phyloP scores from a whole-genome alignment of 805 yeast genomes.

The Saccharomycopsis olivae region DNA sequence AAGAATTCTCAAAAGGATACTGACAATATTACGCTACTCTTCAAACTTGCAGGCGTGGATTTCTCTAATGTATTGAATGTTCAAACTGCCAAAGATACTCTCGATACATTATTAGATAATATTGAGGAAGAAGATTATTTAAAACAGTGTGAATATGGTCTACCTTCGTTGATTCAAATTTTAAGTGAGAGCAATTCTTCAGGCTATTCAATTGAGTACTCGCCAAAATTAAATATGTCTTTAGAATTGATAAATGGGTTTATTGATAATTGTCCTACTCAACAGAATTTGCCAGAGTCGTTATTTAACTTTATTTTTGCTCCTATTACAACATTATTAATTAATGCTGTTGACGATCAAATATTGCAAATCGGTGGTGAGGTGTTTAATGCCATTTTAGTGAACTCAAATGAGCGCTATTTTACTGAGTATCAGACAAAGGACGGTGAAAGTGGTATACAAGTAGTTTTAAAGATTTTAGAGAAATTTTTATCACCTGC shows the following conservation, averaged over 20 bases:
- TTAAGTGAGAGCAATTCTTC: conserved; percentile 26
- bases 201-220: conserved; percentile 31
- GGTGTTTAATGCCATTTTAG: conserved; percentile 51
- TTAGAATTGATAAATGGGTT: conserved; percentile 45
- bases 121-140: conserved; percentile 36
- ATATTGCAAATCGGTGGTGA: conserved; percentile 71
- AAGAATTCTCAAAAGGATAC: conserved; percentile 23
- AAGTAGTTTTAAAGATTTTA: conserved; percentile 50
- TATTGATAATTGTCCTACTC: conserved; percentile 33
- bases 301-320: conserved; percentile 21
- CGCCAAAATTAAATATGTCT: conserved; percentile 49
- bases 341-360: conserved; percentile 56
- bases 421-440: conserved; percentile 10
- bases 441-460: conserved; percentile 35
- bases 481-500: conserved; percentile 62
- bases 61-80: conserved; percentile 64
- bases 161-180: conserved; percentile 40
- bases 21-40: conserved; percentile 40
- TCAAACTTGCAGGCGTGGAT: conserved; percentile 59
- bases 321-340: conserved; percentile 22
- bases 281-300: conserved; percentile 22
- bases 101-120: conserved; percentile 45
- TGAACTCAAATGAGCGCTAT: conserved; percentile 25
- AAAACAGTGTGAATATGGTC: conserved; percentile 36
- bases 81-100: conserved; percentile 49